These are phyloP conservation scores for Podaxis sp. DNA, from an alignment of 768 basidiomycete genomes.

Conservation along the genomic window DNA sequence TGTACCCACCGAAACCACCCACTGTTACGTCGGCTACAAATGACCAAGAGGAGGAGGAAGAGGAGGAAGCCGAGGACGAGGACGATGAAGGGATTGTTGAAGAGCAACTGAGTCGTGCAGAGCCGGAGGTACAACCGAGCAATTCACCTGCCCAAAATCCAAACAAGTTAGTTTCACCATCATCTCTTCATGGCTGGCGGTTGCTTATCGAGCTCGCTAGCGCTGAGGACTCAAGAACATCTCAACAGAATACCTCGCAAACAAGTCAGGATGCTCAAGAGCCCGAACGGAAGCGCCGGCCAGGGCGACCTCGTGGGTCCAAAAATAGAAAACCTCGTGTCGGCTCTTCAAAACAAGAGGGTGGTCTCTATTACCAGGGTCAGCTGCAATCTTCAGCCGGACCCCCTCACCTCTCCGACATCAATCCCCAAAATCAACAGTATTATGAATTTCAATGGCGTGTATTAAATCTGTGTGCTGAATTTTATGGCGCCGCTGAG, in stretches of 20 bases:
- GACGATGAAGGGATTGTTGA: conserved; percentile 75
- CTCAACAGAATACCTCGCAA: conserved; percentile 9
- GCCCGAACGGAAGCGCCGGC: conserved; percentile 61
- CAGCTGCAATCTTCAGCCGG: conserved; percentile 25
- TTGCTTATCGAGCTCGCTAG: neutral
- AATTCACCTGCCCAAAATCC: conserved; percentile 37
- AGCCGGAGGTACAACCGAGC: conserved; percentile 42
- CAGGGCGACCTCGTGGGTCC: conserved; percentile 78
- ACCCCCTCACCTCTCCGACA: conserved; percentile 45
- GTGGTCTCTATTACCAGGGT: conserved; percentile 46
- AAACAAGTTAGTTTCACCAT: conserved; percentile 28
- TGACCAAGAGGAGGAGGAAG: conserved; percentile 53
- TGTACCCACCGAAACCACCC: conserved; percentile 6
- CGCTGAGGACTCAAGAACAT: conserved; percentile 1
- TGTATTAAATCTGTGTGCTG: conserved; percentile 76
- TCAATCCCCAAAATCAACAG: conserved; percentile 68
- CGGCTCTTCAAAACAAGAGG: conserved; percentile 33
- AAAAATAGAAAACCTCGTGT: conserved; percentile 62
- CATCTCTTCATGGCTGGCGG: conserved; percentile 12
- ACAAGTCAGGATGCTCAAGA: conserved; percentile 10
- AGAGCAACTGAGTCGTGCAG: conserved; percentile 57
- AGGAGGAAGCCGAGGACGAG: conserved; percentile 66
- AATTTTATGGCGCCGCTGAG: conserved; percentile 85
- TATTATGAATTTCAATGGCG: conserved; percentile 90
- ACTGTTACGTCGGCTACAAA: conserved; percentile 21